Evolutionary conservation across 2,329 filamentous ascomycete genomes (phyloP), one percentile per base, ranked within the genome.

Genomic region (Acrodontium crateriforme): DNA sequence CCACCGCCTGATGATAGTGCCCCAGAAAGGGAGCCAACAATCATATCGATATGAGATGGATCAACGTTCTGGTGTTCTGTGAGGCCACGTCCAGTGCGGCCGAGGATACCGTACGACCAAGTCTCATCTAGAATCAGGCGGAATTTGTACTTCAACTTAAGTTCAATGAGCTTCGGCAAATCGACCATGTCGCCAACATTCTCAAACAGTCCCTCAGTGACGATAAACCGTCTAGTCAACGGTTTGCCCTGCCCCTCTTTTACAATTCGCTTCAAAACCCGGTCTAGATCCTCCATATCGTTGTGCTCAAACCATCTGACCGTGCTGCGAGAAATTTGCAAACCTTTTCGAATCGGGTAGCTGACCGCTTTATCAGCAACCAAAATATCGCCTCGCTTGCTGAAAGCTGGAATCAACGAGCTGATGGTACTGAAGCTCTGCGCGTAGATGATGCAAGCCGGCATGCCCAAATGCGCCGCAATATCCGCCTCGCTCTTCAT

Each of bases 51-150:
- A 50, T 92, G 80, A 7, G 78, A 73, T 0, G 87, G 75, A 52
- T 95, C 89, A 11, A 98, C 87, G 44, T 95, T 93, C 50, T 95
- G 89, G 5, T 87, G 82, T 60, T 98, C 91, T 1, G 89, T 95
- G 20, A 95, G 66, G 34, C 89, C 89, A 28, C 84, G 77, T 12
- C 89, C 91, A 15, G 83, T 93, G 36, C 84, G 71, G 25, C 89
- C 89, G 4, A 98, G 69, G 11, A 95, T 80, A 35, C 87, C 91
- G 52, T 95, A 98, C 1, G 85, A 94, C 78, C 82, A 92, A 2
- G 85, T 93, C 62, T 98, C 89, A 54, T 98, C 89, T 19, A 98
- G 74, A 40, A 95, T 92, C 31, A 98, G 71, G 45, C 89, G 83
- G 63, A 95, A 98, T 61, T 94, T 98, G 69, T 95, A 94, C 54